A percentile compares a stretch with the other conserved stretches of the same genome.
These are phyloP conservation scores for Ramalina peruviana DNA, from an alignment of 495 filamentous ascomycete species.

Conservation along the genomic window DNA sequence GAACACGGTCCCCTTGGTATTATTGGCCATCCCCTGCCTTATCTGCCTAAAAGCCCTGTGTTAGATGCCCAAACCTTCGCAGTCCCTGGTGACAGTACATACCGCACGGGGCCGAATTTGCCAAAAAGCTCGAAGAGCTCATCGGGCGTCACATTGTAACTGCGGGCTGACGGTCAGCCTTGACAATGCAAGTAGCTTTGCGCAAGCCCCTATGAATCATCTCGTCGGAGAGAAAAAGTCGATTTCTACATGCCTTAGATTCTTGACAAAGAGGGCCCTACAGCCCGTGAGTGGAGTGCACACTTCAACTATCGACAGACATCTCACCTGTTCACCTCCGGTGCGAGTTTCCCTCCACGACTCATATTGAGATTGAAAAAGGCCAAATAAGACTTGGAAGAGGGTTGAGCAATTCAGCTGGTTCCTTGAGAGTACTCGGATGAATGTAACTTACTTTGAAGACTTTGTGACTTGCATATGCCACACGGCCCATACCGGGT, in stretches of 20 bases:
- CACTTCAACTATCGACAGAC: conserved; percentile 1
- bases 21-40: conserved; percentile 91
- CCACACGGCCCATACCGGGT: too few species aligned
- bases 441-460: too few species aligned
- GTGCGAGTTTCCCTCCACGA: conserved; percentile 77
- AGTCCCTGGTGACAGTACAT: conserved; percentile 25
- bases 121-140: conserved; percentile 91
- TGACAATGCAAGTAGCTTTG: neutral
- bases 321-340: conserved; percentile 86
- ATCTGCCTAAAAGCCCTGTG: conserved; percentile 64
- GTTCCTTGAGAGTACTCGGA: too few species aligned
- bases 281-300: neutral
- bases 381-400: neutral
- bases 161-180: conserved; percentile 22
- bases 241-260: conserved; percentile 61
- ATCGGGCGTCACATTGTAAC: conserved; percentile 91
- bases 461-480: too few species aligned
- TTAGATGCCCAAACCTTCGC: neutral
- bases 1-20: conserved; percentile 96
- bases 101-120: conserved; percentile 90
- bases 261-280: conserved; percentile 97
- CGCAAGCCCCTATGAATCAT: too few species aligned
- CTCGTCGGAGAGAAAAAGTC: neutral
- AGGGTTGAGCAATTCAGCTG: too few species aligned
- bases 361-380: conserved; percentile 36